Evolutionary conservation across 2,329 filamentous ascomycete species (phyloP), one percentile per base, ranked within the genome.

Genomic region (Rutstroemia sp.): DNA sequence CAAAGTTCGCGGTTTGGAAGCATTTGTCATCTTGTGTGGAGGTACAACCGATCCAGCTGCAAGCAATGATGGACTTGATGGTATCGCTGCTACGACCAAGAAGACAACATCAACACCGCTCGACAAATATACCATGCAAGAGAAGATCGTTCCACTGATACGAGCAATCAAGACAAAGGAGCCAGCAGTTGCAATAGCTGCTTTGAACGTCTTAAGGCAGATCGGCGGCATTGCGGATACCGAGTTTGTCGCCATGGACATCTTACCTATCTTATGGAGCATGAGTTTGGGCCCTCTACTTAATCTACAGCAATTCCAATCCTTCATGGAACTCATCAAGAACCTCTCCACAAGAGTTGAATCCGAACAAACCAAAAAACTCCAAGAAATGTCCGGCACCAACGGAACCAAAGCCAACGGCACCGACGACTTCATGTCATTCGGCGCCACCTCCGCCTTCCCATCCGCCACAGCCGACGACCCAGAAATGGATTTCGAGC

Each of bases 41-140:
- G 92, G 92, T 4, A 78, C 80, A 5, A 72, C 76, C 17, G 77
- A 80, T 57, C 70, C 73, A 34, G 73, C 73, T 1, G 71, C 73
- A 1, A 74, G 75, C 42, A 75, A 81, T 48, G 89, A 94, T 68
- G 92, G 89, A 4, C 77, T 96, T 2, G 86, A 89, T 62, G 91
- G 90, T 0, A 76, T 92, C 68, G 69, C 75, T 52, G 75, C 80
- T 30, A 30, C 27, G 10, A 67, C 66, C 50, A 82, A 80, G 66
- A 79, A 81, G 57, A 81, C 80, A 3, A 87, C 82, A 1, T 87
- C 87, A 0, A 90, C 84, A 2, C 92, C 92, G 3, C 76, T 99
- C 27, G 94, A 99, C 74, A 97, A 97, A 71, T 97, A 94, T 68
- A 97, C 94, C 0, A 92, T 99, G 74, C 94, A 99, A 70, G 94